These are phyloP conservation scores for Lecanoromycetidae sp. DNA, from an alignment of 2,329 filamentous ascomycete species.

Conservation along the genomic window DNA sequence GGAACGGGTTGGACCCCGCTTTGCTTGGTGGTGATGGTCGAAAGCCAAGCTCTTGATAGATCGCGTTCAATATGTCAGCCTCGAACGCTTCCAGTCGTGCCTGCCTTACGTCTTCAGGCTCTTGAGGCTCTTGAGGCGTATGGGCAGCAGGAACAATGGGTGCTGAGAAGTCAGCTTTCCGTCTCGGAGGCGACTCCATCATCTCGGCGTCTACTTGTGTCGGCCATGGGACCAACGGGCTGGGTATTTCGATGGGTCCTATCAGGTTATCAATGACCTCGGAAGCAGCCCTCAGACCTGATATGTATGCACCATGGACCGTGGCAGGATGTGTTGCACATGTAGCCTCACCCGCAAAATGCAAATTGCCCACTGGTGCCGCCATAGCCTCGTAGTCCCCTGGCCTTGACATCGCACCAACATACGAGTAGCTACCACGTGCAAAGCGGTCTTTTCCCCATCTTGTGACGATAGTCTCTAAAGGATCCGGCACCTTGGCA, in stretches of 20 bases:
- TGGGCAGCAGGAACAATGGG: not conserved
- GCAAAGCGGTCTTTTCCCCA: constrained; percentile 88
- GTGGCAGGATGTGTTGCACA: constrained; percentile 93
- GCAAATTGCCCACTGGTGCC: constrained; percentile 67
- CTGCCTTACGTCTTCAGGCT: constrained; percentile 17
- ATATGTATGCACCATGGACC: constrained; percentile 91
- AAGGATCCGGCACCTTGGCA: constrained; percentile 50
- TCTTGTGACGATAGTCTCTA: constrained; percentile 78
- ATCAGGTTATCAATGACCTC: constrained; percentile 72
- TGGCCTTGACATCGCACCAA: constrained; percentile 66
- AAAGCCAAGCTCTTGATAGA: constrained; percentile 55
- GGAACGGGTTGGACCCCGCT: constrained; percentile 69
- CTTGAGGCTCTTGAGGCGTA: constrained; percentile 11
- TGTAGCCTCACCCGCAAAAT: constrained; percentile 94
- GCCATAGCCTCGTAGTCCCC: constrained; percentile 94
- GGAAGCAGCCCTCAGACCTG: constrained; percentile 76
- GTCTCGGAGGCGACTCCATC: constrained; percentile 23
- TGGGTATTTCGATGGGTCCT: constrained; percentile 66
- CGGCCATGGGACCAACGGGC: constrained; percentile 51
- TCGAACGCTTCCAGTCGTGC: constrained; percentile 41
- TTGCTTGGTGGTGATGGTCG: constrained; percentile 61
- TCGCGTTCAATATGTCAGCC: constrained; percentile 44
- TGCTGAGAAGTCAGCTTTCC: constrained; percentile 19
- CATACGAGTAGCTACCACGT: constrained; percentile 90
- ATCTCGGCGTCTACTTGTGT: constrained; percentile 7